Evolutionary conservation across 257 asterid species (phyloP).

Genomic region (Nicotiana otophora): DNA sequence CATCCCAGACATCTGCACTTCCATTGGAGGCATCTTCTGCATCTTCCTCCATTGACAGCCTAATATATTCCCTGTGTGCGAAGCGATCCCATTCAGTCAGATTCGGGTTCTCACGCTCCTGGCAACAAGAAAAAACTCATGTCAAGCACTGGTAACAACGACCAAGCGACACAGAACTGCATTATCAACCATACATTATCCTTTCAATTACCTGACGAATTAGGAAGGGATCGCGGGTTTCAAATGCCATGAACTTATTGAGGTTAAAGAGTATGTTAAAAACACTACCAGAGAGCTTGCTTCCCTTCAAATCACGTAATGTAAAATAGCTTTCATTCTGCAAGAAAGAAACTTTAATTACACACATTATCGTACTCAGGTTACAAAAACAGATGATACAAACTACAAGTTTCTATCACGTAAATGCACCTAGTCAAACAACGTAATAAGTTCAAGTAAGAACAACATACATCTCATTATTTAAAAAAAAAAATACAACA

Average conservation of each 20-base stretch:
- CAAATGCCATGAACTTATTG: constrained; percentile 98
- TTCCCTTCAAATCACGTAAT: constrained; percentile 76
- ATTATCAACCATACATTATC: neutral
- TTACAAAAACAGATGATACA: neutral
- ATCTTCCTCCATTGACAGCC: constrained; percentile 99
- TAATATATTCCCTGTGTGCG: constrained; percentile 95
- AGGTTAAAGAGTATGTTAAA: constrained; percentile 95
- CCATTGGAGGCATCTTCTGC: constrained; percentile 99
- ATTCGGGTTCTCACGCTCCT: constrained; percentile 99
- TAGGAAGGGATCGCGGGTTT: constrained; percentile 96
- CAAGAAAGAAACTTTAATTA: constrained; percentile 17
- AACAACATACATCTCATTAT: neutral
- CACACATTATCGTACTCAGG: neutral
- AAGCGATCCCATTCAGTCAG: constrained; percentile 99
- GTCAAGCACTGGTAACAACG: constrained; percentile 12
- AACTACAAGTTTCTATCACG: neutral
- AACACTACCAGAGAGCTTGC: constrained; percentile 84
- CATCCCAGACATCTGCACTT: constrained; percentile 99
- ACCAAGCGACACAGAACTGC: neutral
- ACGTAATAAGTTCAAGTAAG: neutral
- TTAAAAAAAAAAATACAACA: too few species aligned
- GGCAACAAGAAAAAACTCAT: constrained; percentile 19
- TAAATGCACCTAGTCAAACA: neutral
- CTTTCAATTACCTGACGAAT: constrained; percentile 78
- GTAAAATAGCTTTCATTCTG: constrained; percentile 87